Percentiles rank a stretch among this genome's conserved stretches.
Evolutionary conservation across 202 grass and related monocot genomes (phyloP).

Genomic region (Hordeum pubiflorum): DNA sequence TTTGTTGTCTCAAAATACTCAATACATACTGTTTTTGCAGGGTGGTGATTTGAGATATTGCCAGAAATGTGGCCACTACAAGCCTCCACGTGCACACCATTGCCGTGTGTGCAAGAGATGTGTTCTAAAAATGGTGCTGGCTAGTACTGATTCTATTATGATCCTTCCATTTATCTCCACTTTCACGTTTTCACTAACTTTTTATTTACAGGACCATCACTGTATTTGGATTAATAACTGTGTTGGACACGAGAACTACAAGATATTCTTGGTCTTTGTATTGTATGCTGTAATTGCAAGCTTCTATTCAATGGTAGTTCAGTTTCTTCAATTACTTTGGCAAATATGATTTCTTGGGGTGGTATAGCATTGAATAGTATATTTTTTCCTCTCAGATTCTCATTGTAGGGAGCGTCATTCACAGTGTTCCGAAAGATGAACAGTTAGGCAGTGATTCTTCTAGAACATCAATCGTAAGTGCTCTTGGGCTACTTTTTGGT

Average conservation of each 20-base stretch:
- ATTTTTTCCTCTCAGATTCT: slow-evolving; percentile 47
- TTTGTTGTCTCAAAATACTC: neutral
- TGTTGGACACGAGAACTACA: slow-evolving; percentile 88
- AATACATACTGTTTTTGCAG: slow-evolving; percentile 30
- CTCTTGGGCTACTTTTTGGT: slow-evolving; percentile 7
- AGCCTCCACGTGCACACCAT: slow-evolving; percentile 92
- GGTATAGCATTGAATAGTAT: neutral
- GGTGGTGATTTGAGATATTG: slow-evolving; percentile 94
- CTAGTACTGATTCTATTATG: slow-evolving; percentile 7
- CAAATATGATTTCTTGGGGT: neutral
- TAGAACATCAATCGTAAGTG: slow-evolving; percentile 78
- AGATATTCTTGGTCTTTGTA: slow-evolving; percentile 85
- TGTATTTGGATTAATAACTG: slow-evolving; percentile 99
- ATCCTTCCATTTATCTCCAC: slow-evolving; percentile 5
- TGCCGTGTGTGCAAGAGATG: slow-evolving; percentile 96
- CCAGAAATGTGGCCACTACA: slow-evolving; percentile 86
- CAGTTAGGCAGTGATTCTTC: slow-evolving; percentile 52
- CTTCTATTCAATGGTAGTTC: slow-evolving; percentile 69
- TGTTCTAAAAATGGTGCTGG: slow-evolving; percentile 82
- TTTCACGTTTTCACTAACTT: slow-evolving; percentile 17
- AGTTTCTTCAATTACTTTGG: slow-evolving; percentile 17
- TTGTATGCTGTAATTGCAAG: slow-evolving; percentile 80
- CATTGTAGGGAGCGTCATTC: slow-evolving; percentile 49
- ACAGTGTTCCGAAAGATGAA: slow-evolving; percentile 58
- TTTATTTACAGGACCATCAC: slow-evolving; percentile 69